Evolutionary conservation across 2,329 filamentous ascomycete species (phyloP).

Genomic region (Chalaropsis thielavioides): DNA sequence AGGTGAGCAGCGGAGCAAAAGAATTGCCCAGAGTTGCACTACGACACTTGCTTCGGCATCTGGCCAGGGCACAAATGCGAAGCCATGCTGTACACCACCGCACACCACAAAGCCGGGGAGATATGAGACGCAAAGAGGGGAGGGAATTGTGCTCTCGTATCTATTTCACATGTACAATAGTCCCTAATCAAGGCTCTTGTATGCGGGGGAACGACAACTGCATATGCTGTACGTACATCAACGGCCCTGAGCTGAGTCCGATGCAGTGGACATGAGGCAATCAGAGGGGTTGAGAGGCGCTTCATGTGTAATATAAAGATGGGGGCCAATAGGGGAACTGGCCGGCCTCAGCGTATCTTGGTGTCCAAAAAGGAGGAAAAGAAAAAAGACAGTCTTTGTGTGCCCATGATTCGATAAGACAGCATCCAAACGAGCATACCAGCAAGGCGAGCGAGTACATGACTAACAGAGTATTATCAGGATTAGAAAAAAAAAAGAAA

Average conservation of each 20-base stretch:
- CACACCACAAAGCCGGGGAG: background rate
- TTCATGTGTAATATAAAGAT: too few relatives aligned
- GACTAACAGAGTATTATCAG: background rate
- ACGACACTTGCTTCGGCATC: background rate
- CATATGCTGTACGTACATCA: background rate
- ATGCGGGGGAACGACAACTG: background rate
- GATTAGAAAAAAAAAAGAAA: background rate
- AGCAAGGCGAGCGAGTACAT: background rate
- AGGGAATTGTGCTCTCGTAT: background rate
- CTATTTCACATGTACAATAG: background rate
- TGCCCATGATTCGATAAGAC: background rate
- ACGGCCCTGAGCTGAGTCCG: background rate
- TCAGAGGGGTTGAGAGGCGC: background rate
- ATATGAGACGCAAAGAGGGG: background rate
- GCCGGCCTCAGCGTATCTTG: too few relatives aligned
- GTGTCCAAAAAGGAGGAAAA: too few relatives aligned
- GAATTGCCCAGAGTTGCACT: background rate
- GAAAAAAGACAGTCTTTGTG: background rate
- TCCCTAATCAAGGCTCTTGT: background rate
- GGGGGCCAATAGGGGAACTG: too few relatives aligned
- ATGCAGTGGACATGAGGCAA: background rate
- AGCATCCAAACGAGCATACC: background rate
- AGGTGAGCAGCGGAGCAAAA: background rate
- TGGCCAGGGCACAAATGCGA: background rate
- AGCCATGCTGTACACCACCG: background rate